These are phyloP conservation scores for Aspergillus candidus DNA, from an alignment of 2,329 filamentous ascomycete genomes.

Conservation along the genomic window DNA sequence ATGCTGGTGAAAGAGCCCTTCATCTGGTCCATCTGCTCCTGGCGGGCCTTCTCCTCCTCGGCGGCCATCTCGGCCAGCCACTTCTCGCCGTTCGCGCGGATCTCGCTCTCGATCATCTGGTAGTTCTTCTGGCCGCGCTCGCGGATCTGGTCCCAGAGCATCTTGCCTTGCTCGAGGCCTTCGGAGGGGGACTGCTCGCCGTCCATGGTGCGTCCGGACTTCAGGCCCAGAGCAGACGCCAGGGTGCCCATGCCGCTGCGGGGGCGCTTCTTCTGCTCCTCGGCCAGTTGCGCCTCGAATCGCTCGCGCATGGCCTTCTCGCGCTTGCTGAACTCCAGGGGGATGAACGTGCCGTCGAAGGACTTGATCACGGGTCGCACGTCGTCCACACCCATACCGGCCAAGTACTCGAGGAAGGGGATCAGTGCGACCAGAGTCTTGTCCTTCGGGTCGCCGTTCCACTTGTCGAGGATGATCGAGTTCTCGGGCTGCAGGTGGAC, in stretches of 20 bases:
- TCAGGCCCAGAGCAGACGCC: constrained; percentile 69
- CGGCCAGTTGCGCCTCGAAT: constrained; percentile 71
- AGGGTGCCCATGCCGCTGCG: constrained; percentile 61
- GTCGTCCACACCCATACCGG: constrained; percentile 85
- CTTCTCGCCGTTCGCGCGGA: constrained; percentile 86
- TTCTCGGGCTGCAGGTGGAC: constrained; percentile 93
- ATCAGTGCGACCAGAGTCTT: constrained; percentile 83
- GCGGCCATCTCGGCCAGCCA: constrained; percentile 92
- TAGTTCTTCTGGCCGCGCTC: constrained; percentile 90
- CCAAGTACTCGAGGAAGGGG: constrained; percentile 95
- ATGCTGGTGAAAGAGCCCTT: constrained; percentile 65
- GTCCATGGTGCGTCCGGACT: constrained; percentile 56
- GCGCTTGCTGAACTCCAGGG: constrained; percentile 79
- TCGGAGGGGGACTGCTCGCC: constrained; percentile 67
- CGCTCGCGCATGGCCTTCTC: constrained; percentile 80
- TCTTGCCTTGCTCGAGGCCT: constrained; percentile 85
- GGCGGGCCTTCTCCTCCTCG: constrained; percentile 79
- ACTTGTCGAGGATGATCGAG: constrained; percentile 83
- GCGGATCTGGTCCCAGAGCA: constrained; percentile 89
- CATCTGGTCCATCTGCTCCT: constrained; percentile 89
- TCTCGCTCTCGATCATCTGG: constrained; percentile 80
- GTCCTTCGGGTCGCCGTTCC: constrained; percentile 77
- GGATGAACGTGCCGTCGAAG: constrained; percentile 84
- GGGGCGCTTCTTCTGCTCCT: constrained; percentile 59
- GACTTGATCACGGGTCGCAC: constrained; percentile 80